Conservation (phyloP, 495 filamentous ascomycete genomes). For the Cercophora sp. region DNA sequence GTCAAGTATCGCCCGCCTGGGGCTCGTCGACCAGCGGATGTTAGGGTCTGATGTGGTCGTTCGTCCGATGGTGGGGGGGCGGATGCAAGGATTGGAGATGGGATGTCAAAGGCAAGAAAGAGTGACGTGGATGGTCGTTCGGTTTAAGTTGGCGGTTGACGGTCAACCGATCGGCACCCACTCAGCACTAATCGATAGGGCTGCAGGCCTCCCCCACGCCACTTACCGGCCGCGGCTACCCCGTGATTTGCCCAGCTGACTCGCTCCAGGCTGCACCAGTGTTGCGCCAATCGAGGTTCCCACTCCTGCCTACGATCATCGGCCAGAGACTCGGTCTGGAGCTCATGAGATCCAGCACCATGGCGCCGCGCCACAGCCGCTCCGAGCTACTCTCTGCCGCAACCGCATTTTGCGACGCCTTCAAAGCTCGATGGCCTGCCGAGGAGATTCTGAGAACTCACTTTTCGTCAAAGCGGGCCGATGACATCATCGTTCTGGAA, state of each 20-base stretch:
- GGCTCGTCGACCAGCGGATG: too few relatives aligned
- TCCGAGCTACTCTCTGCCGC: slow-evolving; percentile 40
- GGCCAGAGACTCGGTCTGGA: too few relatives aligned
- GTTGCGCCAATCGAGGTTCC: not conserved
- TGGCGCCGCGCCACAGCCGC: slow-evolving; percentile 11
- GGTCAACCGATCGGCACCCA: not conserved
- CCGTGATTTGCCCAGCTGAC: slow-evolving; percentile 4
- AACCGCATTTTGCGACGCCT: slow-evolving; percentile 42
- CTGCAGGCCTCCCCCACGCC: not conserved
- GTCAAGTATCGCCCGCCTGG: not conserved
- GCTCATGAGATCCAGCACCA: too few relatives aligned
- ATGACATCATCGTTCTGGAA: slow-evolving; percentile 42
- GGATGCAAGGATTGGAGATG: not conserved
- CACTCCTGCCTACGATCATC: too few relatives aligned
- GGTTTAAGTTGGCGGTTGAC: slow-evolving; percentile 19
- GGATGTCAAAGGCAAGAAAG: not conserved
- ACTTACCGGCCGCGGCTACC: not conserved
- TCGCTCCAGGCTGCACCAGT: not conserved
- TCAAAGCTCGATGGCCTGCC: slow-evolving; percentile 33
- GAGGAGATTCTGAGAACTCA: slow-evolving; percentile 38
- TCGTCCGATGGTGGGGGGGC: not conserved
- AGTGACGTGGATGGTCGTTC: slow-evolving; percentile 11
- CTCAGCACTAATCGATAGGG: slow-evolving; percentile 5
- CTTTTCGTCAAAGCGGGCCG: slow-evolving; percentile 40
- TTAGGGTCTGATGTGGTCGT: not conserved